A percentile compares a stretch with the other conserved stretches of the same genome.
Conservation (phyloP, 169 alveolate species). For the Toxoplasma gondii region DNA sequence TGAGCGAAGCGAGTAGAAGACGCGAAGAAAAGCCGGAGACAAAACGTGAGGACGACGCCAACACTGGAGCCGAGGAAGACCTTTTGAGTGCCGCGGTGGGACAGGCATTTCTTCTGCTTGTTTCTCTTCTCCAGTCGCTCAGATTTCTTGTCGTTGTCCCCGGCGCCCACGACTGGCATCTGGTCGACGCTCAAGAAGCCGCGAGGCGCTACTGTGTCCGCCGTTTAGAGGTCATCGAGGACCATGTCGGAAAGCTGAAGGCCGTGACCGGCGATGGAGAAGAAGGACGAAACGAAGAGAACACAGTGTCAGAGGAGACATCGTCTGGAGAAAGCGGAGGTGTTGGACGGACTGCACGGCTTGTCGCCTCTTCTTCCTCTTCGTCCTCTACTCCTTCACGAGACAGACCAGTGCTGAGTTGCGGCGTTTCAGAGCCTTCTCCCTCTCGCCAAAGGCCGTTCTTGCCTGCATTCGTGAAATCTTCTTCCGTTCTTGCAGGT, state of each 20-base stretch:
- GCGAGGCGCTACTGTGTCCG: constrained; percentile 18
- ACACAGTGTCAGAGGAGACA: not conserved
- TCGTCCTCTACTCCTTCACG: not conserved
- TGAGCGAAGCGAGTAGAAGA: too few relatives aligned
- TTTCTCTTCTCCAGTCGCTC: not conserved
- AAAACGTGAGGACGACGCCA: not conserved
- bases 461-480: not conserved
- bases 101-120: not conserved
- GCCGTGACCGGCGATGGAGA: too few relatives aligned
- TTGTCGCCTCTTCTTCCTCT: not conserved
- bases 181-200: not conserved
- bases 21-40: not conserved
- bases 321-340: not conserved
- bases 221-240: not conserved
- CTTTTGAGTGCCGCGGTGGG: not conserved
- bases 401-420: not conserved
- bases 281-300: not conserved
- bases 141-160: not conserved
- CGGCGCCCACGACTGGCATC: constrained; percentile 4
- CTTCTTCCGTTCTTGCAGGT: not conserved
- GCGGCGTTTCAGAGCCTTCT: not conserved
- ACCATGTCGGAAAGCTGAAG: not conserved
- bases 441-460: not conserved
- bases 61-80: not conserved
- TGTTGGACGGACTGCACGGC: not conserved